A percentile compares a stretch with the other conserved stretches of the same genome.
These are phyloP conservation scores for Aspergillus clavatus DNA, from an alignment of 2,329 filamentous ascomycete species.

Conservation along the genomic window DNA sequence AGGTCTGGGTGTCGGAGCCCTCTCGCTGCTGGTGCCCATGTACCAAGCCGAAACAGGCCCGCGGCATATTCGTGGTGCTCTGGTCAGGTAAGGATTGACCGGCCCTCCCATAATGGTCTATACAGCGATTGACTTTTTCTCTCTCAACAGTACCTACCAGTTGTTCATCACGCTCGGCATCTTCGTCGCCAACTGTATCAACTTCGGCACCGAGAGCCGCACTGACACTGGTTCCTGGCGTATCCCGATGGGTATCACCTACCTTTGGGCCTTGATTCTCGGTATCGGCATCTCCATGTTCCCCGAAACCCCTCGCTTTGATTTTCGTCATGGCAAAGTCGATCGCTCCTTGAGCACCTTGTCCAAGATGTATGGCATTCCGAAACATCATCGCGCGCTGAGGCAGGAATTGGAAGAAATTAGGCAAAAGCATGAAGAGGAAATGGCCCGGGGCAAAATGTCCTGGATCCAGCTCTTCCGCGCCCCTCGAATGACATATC, in stretches of 20 bases:
- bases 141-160: conserved; percentile 38
- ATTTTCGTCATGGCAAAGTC: conserved; percentile 52
- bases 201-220: conserved; percentile 39
- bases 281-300: conserved; percentile 51
- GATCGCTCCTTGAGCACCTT: conserved; percentile 50
- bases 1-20: conserved; percentile 41
- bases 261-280: conserved; percentile 53
- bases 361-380: conserved; percentile 50
- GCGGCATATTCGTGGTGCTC: conserved; percentile 41
- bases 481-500: conserved; percentile 41
- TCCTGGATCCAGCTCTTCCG: conserved; percentile 37
- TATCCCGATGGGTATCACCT: conserved; percentile 53
- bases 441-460: conserved; percentile 31
- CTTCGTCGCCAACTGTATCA: conserved; percentile 45
- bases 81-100: conserved; percentile 30
- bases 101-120: background rate
- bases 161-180: conserved; percentile 46
- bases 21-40: conserved; percentile 43
- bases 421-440: conserved; percentile 51
- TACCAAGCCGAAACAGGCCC: conserved; percentile 44
- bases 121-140: too few relatives aligned
- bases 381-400: conserved; percentile 50
- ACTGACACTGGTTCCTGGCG: conserved; percentile 42
- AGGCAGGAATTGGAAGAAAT: conserved; percentile 52
- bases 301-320: conserved; percentile 55